These are phyloP conservation scores for Termitomyces bulborhizus DNA, from an alignment of 768 basidiomycete genomes.

Conservation along the genomic window DNA sequence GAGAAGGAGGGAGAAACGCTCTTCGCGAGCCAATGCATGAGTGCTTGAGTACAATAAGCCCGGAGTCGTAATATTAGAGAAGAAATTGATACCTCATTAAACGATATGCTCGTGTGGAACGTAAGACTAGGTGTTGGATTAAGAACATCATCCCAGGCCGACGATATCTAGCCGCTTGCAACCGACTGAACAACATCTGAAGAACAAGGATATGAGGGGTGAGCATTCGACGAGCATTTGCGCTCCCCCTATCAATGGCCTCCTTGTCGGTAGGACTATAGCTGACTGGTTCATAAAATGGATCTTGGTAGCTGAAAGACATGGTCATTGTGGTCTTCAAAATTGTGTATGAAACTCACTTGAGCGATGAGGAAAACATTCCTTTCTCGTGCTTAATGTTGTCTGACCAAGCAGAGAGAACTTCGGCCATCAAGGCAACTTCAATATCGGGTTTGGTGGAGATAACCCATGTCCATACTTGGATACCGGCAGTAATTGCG, in stretches of 20 bases:
- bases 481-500: constrained; percentile 80
- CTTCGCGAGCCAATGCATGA: constrained; percentile 86
- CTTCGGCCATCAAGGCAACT: constrained; percentile 77
- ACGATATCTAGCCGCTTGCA: constrained; percentile 91
- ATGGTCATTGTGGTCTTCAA: neutral
- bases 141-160: constrained; percentile 80
- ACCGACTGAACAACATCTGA: constrained; percentile 83
- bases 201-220: constrained; percentile 80
- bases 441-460: constrained; percentile 80
- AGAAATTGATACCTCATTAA: constrained; percentile 58
- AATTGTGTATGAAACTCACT: constrained; percentile 46
- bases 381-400: constrained; percentile 76
- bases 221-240: constrained; percentile 68
- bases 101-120: constrained; percentile 66
- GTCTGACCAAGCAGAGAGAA: constrained; percentile 81
- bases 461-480: constrained; percentile 96
- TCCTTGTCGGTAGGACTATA: constrained; percentile 91
- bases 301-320: constrained; percentile 70
- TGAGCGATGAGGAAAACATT: constrained; percentile 72
- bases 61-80: constrained; percentile 1
- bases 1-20: constrained; percentile 82
- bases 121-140: constrained; percentile 76
- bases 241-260: constrained; percentile 65
- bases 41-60: constrained; percentile 44
- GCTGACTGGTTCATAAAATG: constrained; percentile 78